Base-by-base conservation (phyloP, 345 rosid species). In the Moricandia moricandioides region DNA sequence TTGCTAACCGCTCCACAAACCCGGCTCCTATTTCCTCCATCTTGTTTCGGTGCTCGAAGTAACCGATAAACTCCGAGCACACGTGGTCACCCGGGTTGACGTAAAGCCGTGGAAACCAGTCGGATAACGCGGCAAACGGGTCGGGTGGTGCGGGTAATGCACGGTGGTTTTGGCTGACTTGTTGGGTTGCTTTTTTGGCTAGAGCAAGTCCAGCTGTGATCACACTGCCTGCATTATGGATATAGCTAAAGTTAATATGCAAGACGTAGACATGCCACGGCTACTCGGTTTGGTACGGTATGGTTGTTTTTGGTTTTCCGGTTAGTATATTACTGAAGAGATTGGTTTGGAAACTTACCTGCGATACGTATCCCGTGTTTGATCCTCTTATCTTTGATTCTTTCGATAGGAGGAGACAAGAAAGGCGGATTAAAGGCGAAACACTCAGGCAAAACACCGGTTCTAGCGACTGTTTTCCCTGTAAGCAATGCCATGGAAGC, bases 1-100 rank as follows among this genome's bases (percentile, higher is more conserved):
- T 87, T 0, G 98, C 98, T 40, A 90, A 57, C 78, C 78, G 79
- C 83, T 83, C 98, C 0, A 90, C 86, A 52, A 76, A 83, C 13
- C 98, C 98, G 1, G 80, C 86, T 12, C 99, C 98, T 0, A 89
- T 82, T 34, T 88, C 91, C 81, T 90, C 88, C 99, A 95, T 92
- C 83, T 82, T 88, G 70, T 87, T 85, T 77, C 98, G 82, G 62
- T 95, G 98, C 69, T 89, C 96, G 16, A 95, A 92, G 72, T 90
- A 95, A 7, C 98, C 96, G 4, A 90, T 59, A 35, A 85, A 95
- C 79, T 90, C 98, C 0, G 97, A 86, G 79, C 98, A 88, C 16
- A 96, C 27, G 62, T 86, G 87, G 78, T 96, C 99, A 0, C 70
- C 82, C 0, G 82, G 88, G 71, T 92, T 87, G 64, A 91, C 89